phyloP scores from a whole-genome alignment of 1,284 basidiomycete species.

The Stereum hirsutum region DNA sequence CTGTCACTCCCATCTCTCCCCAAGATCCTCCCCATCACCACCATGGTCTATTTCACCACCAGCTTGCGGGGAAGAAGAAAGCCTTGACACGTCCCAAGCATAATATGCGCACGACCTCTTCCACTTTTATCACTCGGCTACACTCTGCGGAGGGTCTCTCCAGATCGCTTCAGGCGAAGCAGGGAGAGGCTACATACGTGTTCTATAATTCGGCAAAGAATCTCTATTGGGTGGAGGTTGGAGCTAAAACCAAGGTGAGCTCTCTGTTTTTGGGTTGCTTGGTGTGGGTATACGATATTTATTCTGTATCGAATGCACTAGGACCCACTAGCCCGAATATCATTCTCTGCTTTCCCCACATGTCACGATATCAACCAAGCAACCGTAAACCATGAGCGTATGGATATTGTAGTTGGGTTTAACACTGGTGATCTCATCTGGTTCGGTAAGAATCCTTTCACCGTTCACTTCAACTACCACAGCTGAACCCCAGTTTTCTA shows the following conservation, averaged over 20 bases:
- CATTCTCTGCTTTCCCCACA: conserved; percentile 81
- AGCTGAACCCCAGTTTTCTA: conserved; percentile 18
- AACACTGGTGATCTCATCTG: conserved; percentile 88
- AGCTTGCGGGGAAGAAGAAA: conserved; percentile 51
- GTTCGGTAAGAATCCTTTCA: conserved; percentile 51
- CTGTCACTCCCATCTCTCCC: conserved; percentile 25
- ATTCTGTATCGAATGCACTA: conserved; percentile 21
- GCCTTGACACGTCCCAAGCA: conserved; percentile 68
- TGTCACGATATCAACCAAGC: conserved; percentile 83
- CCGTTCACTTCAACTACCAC: conserved; percentile 2
- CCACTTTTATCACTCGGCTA: conserved; percentile 81
- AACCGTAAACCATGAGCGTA: conserved; percentile 67
- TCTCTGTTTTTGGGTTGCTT: not conserved
- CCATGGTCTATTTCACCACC: conserved; percentile 38
- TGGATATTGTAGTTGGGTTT: conserved; percentile 93
- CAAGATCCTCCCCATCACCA: conserved; percentile 25
- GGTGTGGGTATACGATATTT: too few species aligned
- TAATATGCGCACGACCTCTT: conserved; percentile 81
- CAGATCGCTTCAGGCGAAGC: conserved; percentile 66
- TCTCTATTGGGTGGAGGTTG: conserved; percentile 77
- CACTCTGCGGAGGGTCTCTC: conserved; percentile 73
- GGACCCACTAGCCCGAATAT: conserved; percentile 83
- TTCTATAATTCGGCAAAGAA: conserved; percentile 80
- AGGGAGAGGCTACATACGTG: conserved; percentile 74
- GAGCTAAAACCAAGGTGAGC: conserved; percentile 69